Evolutionary conservation across 2,329 filamentous ascomycete species (phyloP).

Genomic region (Periconia digitata): DNA sequence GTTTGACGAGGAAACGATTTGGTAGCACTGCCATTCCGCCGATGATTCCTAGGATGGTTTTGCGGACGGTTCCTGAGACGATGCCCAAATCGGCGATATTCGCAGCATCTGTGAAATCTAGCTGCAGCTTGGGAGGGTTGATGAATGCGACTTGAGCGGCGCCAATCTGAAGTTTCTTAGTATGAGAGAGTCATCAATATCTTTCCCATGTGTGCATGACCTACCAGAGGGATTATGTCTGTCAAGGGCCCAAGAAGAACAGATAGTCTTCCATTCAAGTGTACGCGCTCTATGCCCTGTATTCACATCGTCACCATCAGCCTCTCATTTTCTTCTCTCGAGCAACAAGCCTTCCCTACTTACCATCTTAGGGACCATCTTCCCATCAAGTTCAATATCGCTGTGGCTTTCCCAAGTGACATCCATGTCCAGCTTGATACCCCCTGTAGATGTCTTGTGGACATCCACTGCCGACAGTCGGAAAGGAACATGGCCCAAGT

Average conservation of each 20-base stretch:
- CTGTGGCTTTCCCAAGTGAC: conserved; percentile 50
- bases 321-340: not conserved
- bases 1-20: conserved; percentile 54
- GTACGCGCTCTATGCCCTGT: conserved; percentile 51
- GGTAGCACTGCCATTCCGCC: conserved; percentile 51
- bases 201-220: not conserved
- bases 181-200: not conserved
- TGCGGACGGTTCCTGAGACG: conserved; percentile 48
- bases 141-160: conserved; percentile 54
- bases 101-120: conserved; percentile 53
- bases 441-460: conserved; percentile 47
- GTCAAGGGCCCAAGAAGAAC: conserved; percentile 50
- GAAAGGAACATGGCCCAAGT: conserved; percentile 49
- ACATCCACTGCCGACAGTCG: conserved; percentile 48
- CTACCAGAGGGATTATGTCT: conserved; percentile 51
- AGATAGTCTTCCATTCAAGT: conserved; percentile 48
- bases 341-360: conserved; percentile 1
- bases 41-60: conserved; percentile 49
- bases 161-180: conserved; percentile 44
- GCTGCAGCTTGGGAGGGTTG: conserved; percentile 50
- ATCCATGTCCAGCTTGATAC: conserved; percentile 54
- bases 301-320: conserved; percentile 6
- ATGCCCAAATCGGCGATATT: conserved; percentile 48
- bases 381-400: conserved; percentile 52
- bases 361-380: conserved; percentile 50